Base-by-base conservation (phyloP, 345 rosid genomes). In the Trapa bicornis region DNA sequence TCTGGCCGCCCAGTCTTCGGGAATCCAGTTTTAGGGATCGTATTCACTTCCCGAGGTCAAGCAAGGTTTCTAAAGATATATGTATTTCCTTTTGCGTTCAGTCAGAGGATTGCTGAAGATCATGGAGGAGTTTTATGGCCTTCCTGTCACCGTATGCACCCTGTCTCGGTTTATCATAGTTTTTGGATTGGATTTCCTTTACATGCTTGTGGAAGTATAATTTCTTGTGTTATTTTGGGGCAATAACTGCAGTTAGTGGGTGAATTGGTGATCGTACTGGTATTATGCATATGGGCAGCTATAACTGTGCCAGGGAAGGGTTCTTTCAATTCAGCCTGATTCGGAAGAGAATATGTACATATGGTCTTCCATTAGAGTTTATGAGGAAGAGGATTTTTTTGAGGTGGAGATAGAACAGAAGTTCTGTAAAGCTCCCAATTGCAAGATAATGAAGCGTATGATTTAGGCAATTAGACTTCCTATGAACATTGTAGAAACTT, bases 41-140 rank as follows among this genome's bases (percentile, higher is more conserved):
- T 64, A 33, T 6, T 1, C 45, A 8, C 15, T 35, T 41, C 47
- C 52, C 16, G 37, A 47, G 52, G 15, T 41, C 35, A n/a, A 14
- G 41, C 1, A 7, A 16, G 60, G 65, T 33, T 60, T 53, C 22
- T 33, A 6, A 47, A 58, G 0, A 58, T 16, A 65, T 65, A 74
- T 45, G 1, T 64, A 74, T 37, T 60, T 29, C 5, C 45, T 68
- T 65, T 72, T 48, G 35, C 68, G 29, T 69, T 80, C 81, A 95
- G 99, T 85, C 79, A 84, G 90, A 77, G 92, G 97, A n/a, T 71
- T 89, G 85, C 76, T 87, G 82, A 95, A 95, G 85, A 95, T 89
- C 65, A 87, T 77, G 81, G 97, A 87, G 71, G 97, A 88, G 70
- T 93, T 88, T 72, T 82, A 92, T 2, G 79, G 88, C 11, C 97